Percentiles rank a stretch among this genome's conserved stretches.
These are phyloP conservation scores for Phaffia australis DNA, from an alignment of 768 basidiomycete species.

Conservation along the genomic window DNA sequence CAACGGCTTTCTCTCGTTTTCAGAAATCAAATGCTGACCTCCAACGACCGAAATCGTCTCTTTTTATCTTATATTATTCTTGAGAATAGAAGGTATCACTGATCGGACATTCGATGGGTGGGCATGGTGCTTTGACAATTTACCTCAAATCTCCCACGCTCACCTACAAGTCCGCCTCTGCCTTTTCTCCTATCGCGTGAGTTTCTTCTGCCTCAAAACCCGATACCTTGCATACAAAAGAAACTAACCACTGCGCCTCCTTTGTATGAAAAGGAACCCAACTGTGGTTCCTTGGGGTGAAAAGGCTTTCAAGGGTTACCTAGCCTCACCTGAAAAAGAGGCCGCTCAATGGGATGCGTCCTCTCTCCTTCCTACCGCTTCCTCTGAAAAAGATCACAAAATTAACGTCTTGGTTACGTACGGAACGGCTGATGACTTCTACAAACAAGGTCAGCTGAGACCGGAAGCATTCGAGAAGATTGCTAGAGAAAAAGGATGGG, in stretches of 20 bases:
- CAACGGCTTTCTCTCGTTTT: not conserved
- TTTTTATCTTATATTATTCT: not conserved
- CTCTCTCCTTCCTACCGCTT: slow-evolving; percentile 56
- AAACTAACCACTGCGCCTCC: not conserved
- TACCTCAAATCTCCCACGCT: slow-evolving; percentile 60
- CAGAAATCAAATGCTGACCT: not conserved
- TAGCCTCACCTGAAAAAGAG: slow-evolving; percentile 58
- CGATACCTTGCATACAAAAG: not conserved
- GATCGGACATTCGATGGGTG: slow-evolving; percentile 96
- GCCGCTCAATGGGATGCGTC: slow-evolving; percentile 77
- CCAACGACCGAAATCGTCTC: not conserved
- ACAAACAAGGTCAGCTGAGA: slow-evolving; percentile 67
- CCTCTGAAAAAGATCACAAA: slow-evolving; percentile 49
- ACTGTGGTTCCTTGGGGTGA: slow-evolving; percentile 79
- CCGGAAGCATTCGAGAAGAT: slow-evolving; percentile 80
- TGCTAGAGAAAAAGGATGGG: slow-evolving; percentile 60
- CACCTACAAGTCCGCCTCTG: slow-evolving; percentile 74
- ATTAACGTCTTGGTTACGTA: slow-evolving; percentile 65
- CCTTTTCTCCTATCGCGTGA: slow-evolving; percentile 48
- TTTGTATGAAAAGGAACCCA: slow-evolving; percentile 52
- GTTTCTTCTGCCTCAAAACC: slow-evolving; percentile 10
- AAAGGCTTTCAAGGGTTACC: slow-evolving; percentile 80
- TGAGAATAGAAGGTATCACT: slow-evolving; percentile 60
- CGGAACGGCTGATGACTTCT: slow-evolving; percentile 57
- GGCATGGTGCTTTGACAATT: slow-evolving; percentile 83